A percentile compares a stretch with the other conserved stretches of the same genome.
Evolutionary conservation across 1,139 yeast species (phyloP).

Genomic region (Nakaseomyces uthaithaninus): DNA sequence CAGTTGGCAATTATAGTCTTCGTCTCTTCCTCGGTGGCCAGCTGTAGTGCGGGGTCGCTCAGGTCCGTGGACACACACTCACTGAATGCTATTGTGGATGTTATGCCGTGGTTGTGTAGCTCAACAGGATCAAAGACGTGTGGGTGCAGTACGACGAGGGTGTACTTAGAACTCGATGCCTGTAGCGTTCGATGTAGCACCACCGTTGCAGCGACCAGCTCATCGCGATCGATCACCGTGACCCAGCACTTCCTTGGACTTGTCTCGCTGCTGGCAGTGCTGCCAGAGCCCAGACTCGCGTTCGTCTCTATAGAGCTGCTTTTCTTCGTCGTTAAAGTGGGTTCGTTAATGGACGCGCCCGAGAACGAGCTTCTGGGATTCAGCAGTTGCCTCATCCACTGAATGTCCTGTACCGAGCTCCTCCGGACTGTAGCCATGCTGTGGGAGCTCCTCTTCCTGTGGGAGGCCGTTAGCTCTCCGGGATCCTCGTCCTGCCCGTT

Average conservation of each 20-base stretch:
- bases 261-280: not conserved
- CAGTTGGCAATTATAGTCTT: slow-evolving; percentile 9
- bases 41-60: not conserved
- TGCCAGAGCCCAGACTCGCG: not conserved
- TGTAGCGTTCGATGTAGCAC: slow-evolving; percentile 24
- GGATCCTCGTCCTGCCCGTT: not conserved
- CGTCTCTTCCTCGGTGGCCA: not conserved
- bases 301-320: slow-evolving; percentile 7
- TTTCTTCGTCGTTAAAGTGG: slow-evolving; percentile 8
- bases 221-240: slow-evolving; percentile 20
- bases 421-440: slow-evolving; percentile 15
- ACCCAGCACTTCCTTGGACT: slow-evolving; percentile 25
- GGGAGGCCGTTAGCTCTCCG: not conserved
- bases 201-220: slow-evolving; percentile 19
- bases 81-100: slow-evolving; percentile 15
- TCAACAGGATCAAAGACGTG: slow-evolving; percentile 15
- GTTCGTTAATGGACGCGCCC: slow-evolving; percentile 24
- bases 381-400: slow-evolving; percentile 28
- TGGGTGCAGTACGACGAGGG: slow-evolving; percentile 22
- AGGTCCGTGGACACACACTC: slow-evolving; percentile 8
- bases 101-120: slow-evolving; percentile 12
- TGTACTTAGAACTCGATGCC: slow-evolving; percentile 21
- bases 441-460: slow-evolving; percentile 3
- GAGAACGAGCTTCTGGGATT: slow-evolving; percentile 33
- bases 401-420: slow-evolving; percentile 29